Base-by-base conservation (phyloP, 768 basidiomycete genomes). In the Boletus rubescentipes region DNA sequence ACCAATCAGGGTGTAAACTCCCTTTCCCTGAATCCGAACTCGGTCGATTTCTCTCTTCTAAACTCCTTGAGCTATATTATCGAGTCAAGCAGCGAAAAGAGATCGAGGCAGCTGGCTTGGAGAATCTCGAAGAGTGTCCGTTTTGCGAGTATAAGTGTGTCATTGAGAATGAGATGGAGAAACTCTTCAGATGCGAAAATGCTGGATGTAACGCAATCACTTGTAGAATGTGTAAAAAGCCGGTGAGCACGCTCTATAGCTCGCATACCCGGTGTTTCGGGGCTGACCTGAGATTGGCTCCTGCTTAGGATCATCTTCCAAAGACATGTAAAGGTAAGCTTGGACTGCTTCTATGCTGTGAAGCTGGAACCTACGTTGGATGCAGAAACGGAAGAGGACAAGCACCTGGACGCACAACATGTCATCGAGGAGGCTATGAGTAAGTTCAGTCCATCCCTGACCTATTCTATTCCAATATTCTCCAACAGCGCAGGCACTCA, bases 351-450 rank as follows among this genome's bases (percentile, higher is more conserved):
- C 7, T 32, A 41, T 37, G 23, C 11, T 32, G 7, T 31, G 8
- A 26, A 56, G 7, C 9, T 37, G 20, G 23, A 16, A 15, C 55
- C 58, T 35, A 62, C 7, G 0, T 52, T 14, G 10, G 29, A 38
- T 38, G 14, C 61, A 91, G 92, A 96, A 70, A 74, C 80, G 57
- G 87, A 89, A 55, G 80, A 86, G 12, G 91, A 94, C 66, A 83
- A 79, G 55, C 80, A 83, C 45, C 69, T 94, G 15, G 85, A 91
- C 68, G 85, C 81, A 12, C 79, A 85, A 50, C 93, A 95, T 72
- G 68, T 79, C 2, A 78, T 97, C 29, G 94, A 97, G 66, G 94
- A 97, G 65, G 94, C 93, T 3, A 97, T 97, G 94, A 91, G 91
- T 89, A 39, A 41, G 65, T 30, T 2, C 30, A 9, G 79, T 72